phyloP scores from a whole-genome alignment of 495 filamentous ascomycete genomes.

The Aspergillus coremiiformis region DNA sequence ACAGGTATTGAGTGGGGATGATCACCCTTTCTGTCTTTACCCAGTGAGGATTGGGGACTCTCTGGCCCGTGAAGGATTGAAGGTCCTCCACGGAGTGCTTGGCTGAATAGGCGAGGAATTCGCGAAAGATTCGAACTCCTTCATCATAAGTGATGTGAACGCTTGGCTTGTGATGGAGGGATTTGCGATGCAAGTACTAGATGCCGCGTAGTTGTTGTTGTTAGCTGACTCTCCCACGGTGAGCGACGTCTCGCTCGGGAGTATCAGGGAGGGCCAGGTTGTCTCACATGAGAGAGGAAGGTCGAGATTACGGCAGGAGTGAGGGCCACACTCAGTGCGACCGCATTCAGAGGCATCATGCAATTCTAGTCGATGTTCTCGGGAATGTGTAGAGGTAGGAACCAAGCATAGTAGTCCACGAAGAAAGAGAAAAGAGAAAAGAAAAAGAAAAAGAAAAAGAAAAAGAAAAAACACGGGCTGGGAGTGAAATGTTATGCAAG shows the following conservation, averaged over 20 bases:
- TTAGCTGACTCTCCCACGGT: background rate
- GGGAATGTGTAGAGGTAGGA: background rate
- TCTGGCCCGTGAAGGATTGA: constrained; percentile 82
- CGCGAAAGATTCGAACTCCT: constrained; percentile 79
- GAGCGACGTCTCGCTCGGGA: background rate
- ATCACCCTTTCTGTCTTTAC: constrained; percentile 68
- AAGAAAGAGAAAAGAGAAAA: background rate
- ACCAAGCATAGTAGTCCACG: background rate
- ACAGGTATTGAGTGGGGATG: constrained; percentile 55
- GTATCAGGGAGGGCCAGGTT: background rate
- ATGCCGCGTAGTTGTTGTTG: background rate
- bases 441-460: background rate
- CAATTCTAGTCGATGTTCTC: background rate
- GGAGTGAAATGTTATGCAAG: too few species aligned
- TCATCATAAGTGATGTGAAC: constrained; percentile 88
- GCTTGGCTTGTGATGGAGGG: constrained; percentile 66
- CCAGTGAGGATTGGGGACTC: constrained; percentile 85
- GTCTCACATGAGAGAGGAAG: constrained; percentile 71
- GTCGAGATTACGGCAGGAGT: constrained; percentile 74
- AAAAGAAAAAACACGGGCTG: background rate
- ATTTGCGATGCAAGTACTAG: constrained; percentile 76
- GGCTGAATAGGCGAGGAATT: constrained; percentile 74
- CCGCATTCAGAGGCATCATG: constrained; percentile 62
- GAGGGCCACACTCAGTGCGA: constrained; percentile 63
- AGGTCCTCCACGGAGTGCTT: constrained; percentile 87